Percentiles rank a stretch among this genome's conserved stretches.
Conservation (phyloP, 1,139 yeast genomes). For the Blastobotrys persicus region DNA sequence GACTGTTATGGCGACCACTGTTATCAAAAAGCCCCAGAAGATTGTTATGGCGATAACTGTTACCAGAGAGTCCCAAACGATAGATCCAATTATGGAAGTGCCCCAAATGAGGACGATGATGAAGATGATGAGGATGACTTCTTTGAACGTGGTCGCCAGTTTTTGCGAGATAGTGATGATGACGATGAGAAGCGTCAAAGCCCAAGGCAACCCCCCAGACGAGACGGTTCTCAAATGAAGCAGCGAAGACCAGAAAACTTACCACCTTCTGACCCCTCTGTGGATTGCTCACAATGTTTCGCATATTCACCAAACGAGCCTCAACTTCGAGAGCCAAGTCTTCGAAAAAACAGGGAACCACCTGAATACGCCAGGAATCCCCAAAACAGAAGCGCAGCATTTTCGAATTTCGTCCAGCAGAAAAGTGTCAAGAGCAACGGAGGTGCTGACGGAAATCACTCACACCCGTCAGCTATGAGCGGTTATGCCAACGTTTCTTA, state of each 20-base stretch:
- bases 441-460: neutral
- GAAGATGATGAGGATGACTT: constrained; percentile 13
- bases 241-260: neutral
- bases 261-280: neutral
- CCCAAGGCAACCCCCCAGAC: neutral
- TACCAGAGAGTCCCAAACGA: neutral
- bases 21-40: neutral
- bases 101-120: neutral
- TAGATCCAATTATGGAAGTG: neutral
- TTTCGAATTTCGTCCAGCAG: neutral
- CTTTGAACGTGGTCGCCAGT: neutral
- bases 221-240: neutral
- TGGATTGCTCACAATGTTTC: constrained; percentile 1
- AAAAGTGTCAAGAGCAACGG: neutral
- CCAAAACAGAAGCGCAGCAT: constrained; percentile 2
- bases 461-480: neutral
- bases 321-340: neutral
- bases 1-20: neutral
- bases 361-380: constrained; percentile 1
- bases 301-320: neutral
- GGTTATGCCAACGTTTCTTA: neutral
- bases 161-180: neutral
- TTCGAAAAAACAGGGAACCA: neutral
- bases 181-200: constrained; percentile 11
- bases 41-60: neutral